Evolutionary conservation across 2,329 filamentous ascomycete genomes (phyloP), one percentile per base, ranked within the genome.

Genomic region (Microdochium paspali): DNA sequence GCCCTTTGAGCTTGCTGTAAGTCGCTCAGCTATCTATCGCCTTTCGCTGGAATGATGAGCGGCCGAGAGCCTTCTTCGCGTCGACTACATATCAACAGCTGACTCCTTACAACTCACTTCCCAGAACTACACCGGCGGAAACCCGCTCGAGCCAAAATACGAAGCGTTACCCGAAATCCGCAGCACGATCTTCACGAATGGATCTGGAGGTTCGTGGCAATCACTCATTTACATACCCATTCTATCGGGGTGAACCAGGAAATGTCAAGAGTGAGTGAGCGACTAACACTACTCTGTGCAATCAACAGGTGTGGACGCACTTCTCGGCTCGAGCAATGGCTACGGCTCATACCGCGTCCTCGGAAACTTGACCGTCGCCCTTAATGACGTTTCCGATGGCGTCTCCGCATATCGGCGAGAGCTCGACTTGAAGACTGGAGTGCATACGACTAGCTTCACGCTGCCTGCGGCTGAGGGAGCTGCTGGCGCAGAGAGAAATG

Each of bases 301-400:
- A 12, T 35, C 35, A 35, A 18, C 24, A 65, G 64, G 68, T 46
- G 57, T 69, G 4, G 58, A 59, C 3, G 51, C 58, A 12, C 52
- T 76, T 5, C 61, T 72, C 18, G 69, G 69, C 12, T 60, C 61
- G 6, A 54, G 59, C 6, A 55, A 59, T 20, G 58, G 65, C 32
- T 76, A 73, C 46, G 74, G 73, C 12, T 66, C 64, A 3, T 76
- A 70, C 50, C 65, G 65, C 46, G 71, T 73, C 1, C 56, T 74
- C 0, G 73, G 65, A 0, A 76, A 76, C 47, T 47, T 77, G 1
- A 68, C 64, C 0, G 61, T 77, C 0, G 47, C 52, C 0, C 58
- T 75, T 3, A 58, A 60, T 0, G 62, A 58, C 3, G 48, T 68
- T 0, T 50, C 47, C 3, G 48, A 58, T 7, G 26, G 26, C 1